Evolutionary conservation across 345 rosid species (phyloP).

Genomic region (Streptanthus diversifolius): DNA sequence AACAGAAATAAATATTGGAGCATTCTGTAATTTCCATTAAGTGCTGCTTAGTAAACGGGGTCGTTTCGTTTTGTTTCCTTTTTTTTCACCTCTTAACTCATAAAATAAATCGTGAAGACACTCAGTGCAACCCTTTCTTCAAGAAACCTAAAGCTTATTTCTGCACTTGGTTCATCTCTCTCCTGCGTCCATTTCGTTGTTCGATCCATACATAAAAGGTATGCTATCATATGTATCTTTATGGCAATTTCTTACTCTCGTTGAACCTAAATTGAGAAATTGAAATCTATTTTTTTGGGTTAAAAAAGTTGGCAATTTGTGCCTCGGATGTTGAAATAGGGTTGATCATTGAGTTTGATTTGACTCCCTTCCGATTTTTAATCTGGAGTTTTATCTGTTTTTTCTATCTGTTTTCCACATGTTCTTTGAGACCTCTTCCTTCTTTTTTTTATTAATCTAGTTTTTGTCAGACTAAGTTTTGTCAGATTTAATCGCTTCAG

Average conservation of each 20-base stretch:
- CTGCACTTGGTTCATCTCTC: conserved; percentile 5
- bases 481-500: neutral
- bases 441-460: neutral
- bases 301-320: neutral
- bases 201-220: conserved; percentile 25
- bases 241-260: neutral
- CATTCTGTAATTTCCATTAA: neutral
- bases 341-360: neutral
- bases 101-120: neutral
- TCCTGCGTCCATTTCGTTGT: neutral
- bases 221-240: neutral
- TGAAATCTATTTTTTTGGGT: neutral
- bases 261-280: neutral
- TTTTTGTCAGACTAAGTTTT: neutral
- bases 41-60: neutral
- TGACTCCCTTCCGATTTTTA: neutral
- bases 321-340: neutral
- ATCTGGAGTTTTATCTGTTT: neutral
- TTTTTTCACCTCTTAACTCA: neutral
- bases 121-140: conserved; percentile 6
- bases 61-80: neutral
- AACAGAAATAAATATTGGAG: neutral
- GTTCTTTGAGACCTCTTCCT: neutral
- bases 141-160: conserved; percentile 25
- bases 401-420: neutral